Conservation (phyloP, 1,139 yeast genomes). For the Magnusiomyces suaveolens region DNA sequence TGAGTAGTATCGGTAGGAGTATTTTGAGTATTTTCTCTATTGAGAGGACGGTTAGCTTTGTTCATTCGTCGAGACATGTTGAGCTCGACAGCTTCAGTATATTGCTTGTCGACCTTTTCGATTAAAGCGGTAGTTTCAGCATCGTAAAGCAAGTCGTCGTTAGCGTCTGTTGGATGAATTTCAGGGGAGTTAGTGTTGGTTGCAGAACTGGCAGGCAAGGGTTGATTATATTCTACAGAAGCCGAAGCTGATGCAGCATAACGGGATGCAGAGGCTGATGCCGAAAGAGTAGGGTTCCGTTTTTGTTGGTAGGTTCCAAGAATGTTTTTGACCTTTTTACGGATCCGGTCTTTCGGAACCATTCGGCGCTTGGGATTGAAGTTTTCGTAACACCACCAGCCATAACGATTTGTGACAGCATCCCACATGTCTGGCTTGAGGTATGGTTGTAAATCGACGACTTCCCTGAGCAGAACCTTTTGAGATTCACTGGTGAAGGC, state of each 20-base stretch:
- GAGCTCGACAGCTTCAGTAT: constrained; percentile 8
- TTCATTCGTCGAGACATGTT: constrained; percentile 3
- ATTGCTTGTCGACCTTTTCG: constrained; percentile 11
- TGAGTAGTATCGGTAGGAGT: not conserved
- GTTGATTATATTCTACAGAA: not conserved
- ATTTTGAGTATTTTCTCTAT: no score
- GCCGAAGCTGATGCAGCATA: not conserved
- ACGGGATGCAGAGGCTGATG: not conserved
- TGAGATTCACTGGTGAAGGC: constrained; percentile 13
- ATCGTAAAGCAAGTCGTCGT: constrained; percentile 9
- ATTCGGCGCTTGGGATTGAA: constrained; percentile 12
- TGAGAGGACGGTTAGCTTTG: not conserved
- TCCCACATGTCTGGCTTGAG: constrained; percentile 14
- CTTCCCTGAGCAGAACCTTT: constrained; percentile 12
- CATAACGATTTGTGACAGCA: constrained; percentile 12
- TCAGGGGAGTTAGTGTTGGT: not conserved
- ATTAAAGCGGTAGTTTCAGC: constrained; percentile 11
- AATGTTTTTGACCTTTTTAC: constrained; percentile 14
- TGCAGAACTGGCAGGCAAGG: not conserved
- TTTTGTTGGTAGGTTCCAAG: constrained; percentile 6
- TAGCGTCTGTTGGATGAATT: not conserved
- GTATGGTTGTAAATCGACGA: constrained; percentile 11
- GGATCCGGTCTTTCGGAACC: constrained; percentile 14
- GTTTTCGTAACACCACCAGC: constrained; percentile 15
- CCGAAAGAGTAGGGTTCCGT: not conserved